These are phyloP conservation scores for Pythium scleroteichum DNA, from an alignment of 352 stramenopile genomes.

Conservation along the genomic window DNA sequence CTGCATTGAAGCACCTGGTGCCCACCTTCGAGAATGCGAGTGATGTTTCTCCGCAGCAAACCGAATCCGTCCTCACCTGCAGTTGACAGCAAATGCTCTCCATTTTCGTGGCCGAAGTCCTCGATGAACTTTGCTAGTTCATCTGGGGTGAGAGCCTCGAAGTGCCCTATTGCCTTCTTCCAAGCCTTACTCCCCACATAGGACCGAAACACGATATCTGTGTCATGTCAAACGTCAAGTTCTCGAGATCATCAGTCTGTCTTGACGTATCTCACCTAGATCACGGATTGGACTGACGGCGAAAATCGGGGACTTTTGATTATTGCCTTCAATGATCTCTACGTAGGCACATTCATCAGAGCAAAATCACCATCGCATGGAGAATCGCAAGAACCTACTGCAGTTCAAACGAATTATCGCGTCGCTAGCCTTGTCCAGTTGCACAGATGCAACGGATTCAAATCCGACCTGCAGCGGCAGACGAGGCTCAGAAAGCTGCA, in stretches of 20 bases:
- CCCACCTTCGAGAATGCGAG: constrained; percentile 70
- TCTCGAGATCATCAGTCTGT: neutral
- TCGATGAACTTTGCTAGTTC: constrained; percentile 36
- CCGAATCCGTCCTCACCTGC: constrained; percentile 80
- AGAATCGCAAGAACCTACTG: constrained; percentile 17
- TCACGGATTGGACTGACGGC: constrained; percentile 62
- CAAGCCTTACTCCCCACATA: constrained; percentile 80
- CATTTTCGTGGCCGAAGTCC: constrained; percentile 3
- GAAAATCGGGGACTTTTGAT: constrained; percentile 81
- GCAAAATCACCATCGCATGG: neutral
- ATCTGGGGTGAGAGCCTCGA: constrained; percentile 55
- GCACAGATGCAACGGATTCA: constrained; percentile 18
- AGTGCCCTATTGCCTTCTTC: constrained; percentile 78
- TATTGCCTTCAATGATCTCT: constrained; percentile 79
- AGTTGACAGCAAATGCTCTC: constrained; percentile 50
- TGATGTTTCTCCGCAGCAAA: constrained; percentile 71
- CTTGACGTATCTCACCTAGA: constrained; percentile 33
- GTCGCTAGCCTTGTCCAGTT: constrained; percentile 17
- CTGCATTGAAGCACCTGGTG: constrained; percentile 59
- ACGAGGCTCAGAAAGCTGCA: neutral
- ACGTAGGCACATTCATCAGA: neutral
- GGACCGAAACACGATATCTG: constrained; percentile 77
- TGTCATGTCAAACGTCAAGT: neutral
- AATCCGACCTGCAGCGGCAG: constrained; percentile 17
- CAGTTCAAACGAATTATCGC: constrained; percentile 22